Base-by-base conservation (phyloP, 2,329 filamentous ascomycete species). In the Cladophialophora yegresii region DNA sequence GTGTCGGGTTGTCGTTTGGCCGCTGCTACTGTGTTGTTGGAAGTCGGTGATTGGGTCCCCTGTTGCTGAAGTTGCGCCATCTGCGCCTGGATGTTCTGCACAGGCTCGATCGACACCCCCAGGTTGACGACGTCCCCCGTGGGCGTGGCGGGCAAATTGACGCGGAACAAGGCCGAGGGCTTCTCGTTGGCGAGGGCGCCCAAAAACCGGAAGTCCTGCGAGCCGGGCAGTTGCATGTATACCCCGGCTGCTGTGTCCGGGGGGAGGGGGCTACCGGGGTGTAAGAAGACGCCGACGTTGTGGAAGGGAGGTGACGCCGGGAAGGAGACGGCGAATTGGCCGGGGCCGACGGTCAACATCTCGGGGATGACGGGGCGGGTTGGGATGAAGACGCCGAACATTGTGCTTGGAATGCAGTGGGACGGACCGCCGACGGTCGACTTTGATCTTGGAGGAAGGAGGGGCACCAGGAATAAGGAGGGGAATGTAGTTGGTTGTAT, bases 141-240 rank as follows among this genome's bases (percentile, higher is more conserved):
- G 33, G 65, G 63, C 45, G 33, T 54, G 20, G 63, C 66, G 8
- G 57, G 71, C 1, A 73, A 54, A 55, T 81, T 83, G 69, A 96
- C 81, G 75, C 90, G 92, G 82, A 98, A 97, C 63, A 98, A 90
- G 40, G 93, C 92, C 70, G 89, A 93, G 71, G 95, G 92, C 74
- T 97, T 97, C 62, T 93, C 92, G 40, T 90, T 88, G 1, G 91
- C 93, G 62, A 99, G 88, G 55, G 89, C 95, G 67, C 96, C 95
- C 4, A 98, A 86, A 72, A 99, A 91, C 65, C 84, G 87, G 79
- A 96, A 96, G 54, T 88, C 85, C 0, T 84, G 80, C 2, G 75
- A 77, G 40, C 80, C 81, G 0, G 87, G 85, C n/a, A 89, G 80
- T 69, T 93, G 89, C 54, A 96, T 85, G 79, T 97, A 98, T 68